Base-by-base conservation (phyloP, 352 stramenopile genomes). In the Phytophthora multivora region DNA sequence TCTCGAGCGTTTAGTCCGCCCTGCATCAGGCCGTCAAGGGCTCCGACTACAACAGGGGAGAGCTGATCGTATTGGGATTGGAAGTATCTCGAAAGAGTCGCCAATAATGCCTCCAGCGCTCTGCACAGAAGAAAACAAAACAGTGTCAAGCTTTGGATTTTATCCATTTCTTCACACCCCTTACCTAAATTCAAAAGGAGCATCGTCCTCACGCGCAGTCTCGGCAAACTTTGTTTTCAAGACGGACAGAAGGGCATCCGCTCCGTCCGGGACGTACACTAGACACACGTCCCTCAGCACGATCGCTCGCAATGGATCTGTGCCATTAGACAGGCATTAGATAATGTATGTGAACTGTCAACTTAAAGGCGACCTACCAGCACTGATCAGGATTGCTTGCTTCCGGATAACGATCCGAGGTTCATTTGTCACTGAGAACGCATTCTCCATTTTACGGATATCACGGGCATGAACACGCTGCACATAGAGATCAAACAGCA, bases 361-460 rank as follows among this genome's bases (percentile, higher is more conserved):
- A 23, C 15, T 42, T 13, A 35, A n/a, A n/a, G 4, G 38, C 48
- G 11, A 33, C 54, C 3, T 59, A 86, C 80, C 80, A 50, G 79
- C 77, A 39, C 79, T 88, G 47, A 90, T 75, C 35, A 90, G 55
- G 40, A 90, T 83, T 1, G 80, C 76, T 68, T 90, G 80, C 45
- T 88, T 88, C 13, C 80, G 66, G n/a, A 87, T 66, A 26, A 83
- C 57, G 46, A 90, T 73, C 5, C 72, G 81, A 18, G 80, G 80
- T 33, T 90, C 74, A 42, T 87, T 89, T 5, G 76, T 84, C n/a
- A 82, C 68, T 0, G 75, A 76, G 56, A 90, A 92, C 0, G 74
- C 70, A 26, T 83, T 75, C 51, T 92, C 83, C 25, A 92, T 74
- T 56, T 87, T 87, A 8, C 83, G 79, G 10, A 92, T 69, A 51